Base-by-base conservation (phyloP, 2,329 filamentous ascomycete genomes). In the Phialophora macrospora region DNA sequence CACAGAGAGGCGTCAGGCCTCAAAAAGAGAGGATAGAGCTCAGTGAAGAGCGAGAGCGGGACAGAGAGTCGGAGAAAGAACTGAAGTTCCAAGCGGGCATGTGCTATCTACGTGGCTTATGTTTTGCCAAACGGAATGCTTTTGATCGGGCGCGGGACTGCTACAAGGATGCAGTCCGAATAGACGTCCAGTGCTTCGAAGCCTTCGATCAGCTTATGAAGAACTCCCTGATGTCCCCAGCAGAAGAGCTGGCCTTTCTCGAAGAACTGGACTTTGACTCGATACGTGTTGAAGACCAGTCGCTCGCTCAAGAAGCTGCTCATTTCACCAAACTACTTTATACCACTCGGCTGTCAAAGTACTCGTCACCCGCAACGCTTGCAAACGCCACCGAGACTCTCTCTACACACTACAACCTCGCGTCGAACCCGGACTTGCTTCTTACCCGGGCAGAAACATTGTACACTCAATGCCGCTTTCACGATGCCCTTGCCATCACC, bases 161-260 rank as follows among this genome's bases (percentile, higher is more conserved):
- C 80, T 99, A 98, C 84, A 98, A 97, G 80, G 92, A 96, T 73
- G 95, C 95, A 1, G 93, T 98, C 54, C 88, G 91, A 68, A 97
- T 99, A 74, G 95, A 99, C 75, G 93, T 98, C 3, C 93, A 97
- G 77, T 99, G 95, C 79, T 98, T 97, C 75, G 95, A 99, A 78
- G 95, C 95, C 0, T 98, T 99, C 75, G 93, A 97, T 73, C 93
- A 98, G 80, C 85, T 99, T 62, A 97, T 98, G 88, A 92, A 93
- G 80, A 99, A 99, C 80, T 91, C 91, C 22, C 84, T 99, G 68
- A 90, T 99, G 87, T 87, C 87, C 24, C 93, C 93, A 0, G 88
- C 91, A 41, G 93, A 97, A 77, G 93, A 97, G 76, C 92, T 94
- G 85, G 86, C 89, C 57, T 97, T 97, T 68, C 84, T 97, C 51